Evolutionary conservation across 2,329 filamentous ascomycete genomes (phyloP), one percentile per base, ranked within the genome.

Genomic region (Ceratocystis diversiconidia): DNA sequence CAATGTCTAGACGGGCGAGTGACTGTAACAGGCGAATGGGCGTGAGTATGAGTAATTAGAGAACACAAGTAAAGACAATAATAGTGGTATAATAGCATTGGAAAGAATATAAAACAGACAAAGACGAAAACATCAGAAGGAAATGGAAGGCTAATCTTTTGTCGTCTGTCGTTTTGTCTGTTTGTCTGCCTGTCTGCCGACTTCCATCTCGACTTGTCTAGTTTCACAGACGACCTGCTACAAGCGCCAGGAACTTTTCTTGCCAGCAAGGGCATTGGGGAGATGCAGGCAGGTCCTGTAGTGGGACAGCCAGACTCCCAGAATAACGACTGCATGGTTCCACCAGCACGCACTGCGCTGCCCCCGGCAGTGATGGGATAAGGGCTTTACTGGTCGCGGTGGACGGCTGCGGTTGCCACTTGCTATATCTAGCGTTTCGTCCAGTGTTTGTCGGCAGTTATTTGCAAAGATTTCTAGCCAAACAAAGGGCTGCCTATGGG

Each of bases 201-300:
- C n/a, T 59, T 59, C 55, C 55, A 59, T 59, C 55, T 36, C 28
- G 25, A 32, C 55, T 30, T 59, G 55, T 59, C 15, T n/a, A 30
- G 55, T 59, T 59, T 59, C 55, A 59, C 55, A 36, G 15, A 7
- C 55, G 8, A 59, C 55, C 36, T 59, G 12, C 28, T 30, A 30
- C 55, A 59, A 59, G 55, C 55, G 55, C 55, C 22, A 17, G 55
- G 55, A 36, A 8, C 48, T n/a, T 52, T 19, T 19, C 28, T 7
- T 19, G 17, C n/a, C 55, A 36, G 55, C 10, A 41, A 41, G 55
- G 30, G 55, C 55, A n/a, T 30, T 32, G 15, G 17, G 15, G 55
- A 36, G 22, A 25, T 28, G 15, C 48, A 52, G 48, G 19, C 6
- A 25, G 8, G 48, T 25, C 15, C 7, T 52, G 48, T 22, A 15